Evolutionary conservation across 2,329 filamentous ascomycete species (phyloP), one percentile per base, ranked within the genome.

Genomic region (Ophiostoma sp.): DNA sequence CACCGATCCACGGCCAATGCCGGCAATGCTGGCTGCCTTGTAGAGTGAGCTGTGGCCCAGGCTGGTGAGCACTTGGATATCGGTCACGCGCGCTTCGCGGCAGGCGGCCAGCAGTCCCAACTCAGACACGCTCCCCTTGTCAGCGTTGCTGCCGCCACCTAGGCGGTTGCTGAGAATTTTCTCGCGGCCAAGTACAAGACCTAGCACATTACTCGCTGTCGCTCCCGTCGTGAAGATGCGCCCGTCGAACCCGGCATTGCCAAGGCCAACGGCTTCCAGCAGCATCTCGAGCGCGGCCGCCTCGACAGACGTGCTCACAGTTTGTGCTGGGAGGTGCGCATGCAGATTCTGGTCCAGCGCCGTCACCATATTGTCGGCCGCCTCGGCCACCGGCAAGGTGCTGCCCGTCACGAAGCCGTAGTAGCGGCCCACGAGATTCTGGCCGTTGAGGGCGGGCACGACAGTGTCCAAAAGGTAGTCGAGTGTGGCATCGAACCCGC

Each of bases 381-480:
- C 86, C 74, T 90, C 85, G 41, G 93, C 93, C 33, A 93, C 87
- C 6, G 93, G 92, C 0, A 94, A 91, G 8, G 85, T 83, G 17
- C 92, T 91, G 64, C 94, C 94, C 0, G 90, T 96, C 6, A 97
- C 90, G 77, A 97, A 97, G 71, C 93, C 94, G 78, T 92, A 96
- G 82, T 96, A 96, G 69, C 88, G 87, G 13, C 87, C 79, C 62
- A 85, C 87, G 60, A 85, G 83, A 74, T 87, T 89, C 75, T 87
- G 86, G 20, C 83, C 85, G 75, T 89, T 93, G 71, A 95, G 84
- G 0, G 85, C 90, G 1, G 85, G 85, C 57, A 85, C 79, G 70
- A 87, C 79, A 71, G 81, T 78, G 8, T 74, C 41, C 11, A 81
- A 74, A 48, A 87, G 80, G 76, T 87, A 85, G 15, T 76, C 67